These are phyloP conservation scores for Phaeolepiota aurea DNA, from an alignment of 768 basidiomycete species.

Conservation along the genomic window DNA sequence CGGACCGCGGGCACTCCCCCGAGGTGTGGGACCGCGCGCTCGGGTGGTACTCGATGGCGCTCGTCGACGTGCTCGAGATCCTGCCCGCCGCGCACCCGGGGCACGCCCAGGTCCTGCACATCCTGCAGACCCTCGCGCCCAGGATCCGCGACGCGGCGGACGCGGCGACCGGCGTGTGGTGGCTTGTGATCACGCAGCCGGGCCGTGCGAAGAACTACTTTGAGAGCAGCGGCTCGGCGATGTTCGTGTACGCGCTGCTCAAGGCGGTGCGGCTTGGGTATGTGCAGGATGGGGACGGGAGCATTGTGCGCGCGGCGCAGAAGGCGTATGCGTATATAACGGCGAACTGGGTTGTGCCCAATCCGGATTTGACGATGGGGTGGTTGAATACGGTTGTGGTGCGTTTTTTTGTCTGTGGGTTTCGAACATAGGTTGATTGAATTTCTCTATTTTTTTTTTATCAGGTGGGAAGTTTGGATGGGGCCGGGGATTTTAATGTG, in stretches of 20 bases:
- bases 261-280: conserved; percentile 35
- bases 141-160: conserved; percentile 30
- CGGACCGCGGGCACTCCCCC: conserved; percentile 37
- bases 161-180: conserved; percentile 32
- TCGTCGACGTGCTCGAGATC: conserved; percentile 35
- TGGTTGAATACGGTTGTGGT: conserved; percentile 40
- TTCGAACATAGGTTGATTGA: neutral
- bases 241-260: conserved; percentile 39
- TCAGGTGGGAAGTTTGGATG: conserved; percentile 33
- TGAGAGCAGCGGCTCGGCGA: conserved; percentile 36
- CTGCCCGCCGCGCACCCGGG: conserved; percentile 22
- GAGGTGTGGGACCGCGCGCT: conserved; percentile 42
- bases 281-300: conserved; percentile 27
- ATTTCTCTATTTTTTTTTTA: neutral
- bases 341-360: conserved; percentile 29
- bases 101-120: conserved; percentile 19
- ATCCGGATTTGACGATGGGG: conserved; percentile 33
- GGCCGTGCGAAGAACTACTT: conserved; percentile 37
- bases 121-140: conserved; percentile 25
- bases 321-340: conserved; percentile 34
- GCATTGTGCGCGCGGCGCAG: conserved; percentile 25
- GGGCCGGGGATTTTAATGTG: conserved; percentile 28
- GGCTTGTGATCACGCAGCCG: conserved; percentile 42
- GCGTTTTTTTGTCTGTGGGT: conserved; percentile 9
- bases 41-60: conserved; percentile 41